phyloP scores from a whole-genome alignment of 31 red algal species.

The Endocladia muricata region DNA sequence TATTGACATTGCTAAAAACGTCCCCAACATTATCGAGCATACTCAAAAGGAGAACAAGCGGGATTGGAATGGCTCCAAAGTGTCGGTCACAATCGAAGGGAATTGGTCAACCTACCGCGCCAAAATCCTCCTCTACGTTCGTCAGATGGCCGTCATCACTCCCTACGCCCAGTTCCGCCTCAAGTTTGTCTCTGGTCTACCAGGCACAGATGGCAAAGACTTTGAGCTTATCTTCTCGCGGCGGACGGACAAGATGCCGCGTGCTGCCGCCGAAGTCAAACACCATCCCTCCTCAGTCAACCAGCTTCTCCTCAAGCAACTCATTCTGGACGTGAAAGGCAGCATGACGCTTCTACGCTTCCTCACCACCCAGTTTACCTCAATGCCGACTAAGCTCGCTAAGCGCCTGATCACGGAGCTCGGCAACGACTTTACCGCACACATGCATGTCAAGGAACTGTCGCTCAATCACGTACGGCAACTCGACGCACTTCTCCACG shows the following conservation, averaged over 20 bases:
- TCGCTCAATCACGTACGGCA: slow-evolving; percentile 76
- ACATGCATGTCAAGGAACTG: slow-evolving; percentile 54
- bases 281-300: slow-evolving; percentile 92
- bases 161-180: slow-evolving; percentile 85
- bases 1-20: slow-evolving; percentile 86
- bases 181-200: slow-evolving; percentile 22
- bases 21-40: slow-evolving; percentile 67
- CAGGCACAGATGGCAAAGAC: slow-evolving; percentile 23
- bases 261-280: slow-evolving; percentile 69
- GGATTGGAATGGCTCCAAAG: slow-evolving; percentile 70
- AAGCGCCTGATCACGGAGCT: slow-evolving; percentile 71
- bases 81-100: slow-evolving; percentile 80
- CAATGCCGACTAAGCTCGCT: slow-evolving; percentile 59
- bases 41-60: slow-evolving; percentile 25
- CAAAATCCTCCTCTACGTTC: slow-evolving; percentile 84
- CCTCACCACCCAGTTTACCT: slow-evolving; percentile 57
- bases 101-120: slow-evolving; percentile 86
- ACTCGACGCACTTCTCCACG: slow-evolving; percentile 66
- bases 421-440: slow-evolving; percentile 43
- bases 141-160: slow-evolving; percentile 94
- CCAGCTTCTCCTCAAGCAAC: slow-evolving; percentile 82
- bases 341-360: slow-evolving; percentile 58
- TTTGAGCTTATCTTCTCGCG: slow-evolving; percentile 77
- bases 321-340: slow-evolving; percentile 51
- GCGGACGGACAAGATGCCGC: slow-evolving; percentile 82